phyloP scores from a whole-genome alignment of 306 rosid species.

The Purshia tridentata region DNA sequence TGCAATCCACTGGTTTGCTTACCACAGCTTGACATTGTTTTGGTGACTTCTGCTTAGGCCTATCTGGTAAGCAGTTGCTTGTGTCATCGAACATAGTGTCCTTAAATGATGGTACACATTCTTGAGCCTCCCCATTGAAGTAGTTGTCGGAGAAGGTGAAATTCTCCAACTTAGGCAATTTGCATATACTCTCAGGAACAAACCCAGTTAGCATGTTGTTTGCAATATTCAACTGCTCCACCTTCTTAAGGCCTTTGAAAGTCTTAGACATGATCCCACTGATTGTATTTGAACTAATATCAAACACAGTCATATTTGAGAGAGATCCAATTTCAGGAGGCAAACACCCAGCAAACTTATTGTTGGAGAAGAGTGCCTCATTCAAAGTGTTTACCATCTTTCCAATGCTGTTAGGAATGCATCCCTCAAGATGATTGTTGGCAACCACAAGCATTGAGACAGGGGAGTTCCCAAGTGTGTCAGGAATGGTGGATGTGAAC shows the following conservation, averaged over 20 bases:
- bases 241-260: conserved; percentile 23
- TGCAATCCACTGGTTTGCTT: conserved; percentile 62
- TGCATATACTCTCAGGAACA: conserved; percentile 47
- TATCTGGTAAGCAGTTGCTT: conserved; percentile 54
- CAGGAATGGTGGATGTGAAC: conserved; percentile 57
- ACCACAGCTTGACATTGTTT: conserved; percentile 43
- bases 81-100: conserved; percentile 35
- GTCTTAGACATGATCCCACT: conserved; percentile 54
- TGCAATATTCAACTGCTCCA: conserved; percentile 42
- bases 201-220: conserved; percentile 60
- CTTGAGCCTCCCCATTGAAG: conserved; percentile 56
- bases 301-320: conserved; percentile 31
- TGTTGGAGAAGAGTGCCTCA: conserved; percentile 46
- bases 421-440: conserved; percentile 53
- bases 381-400: conserved; percentile 48
- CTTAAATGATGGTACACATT: conserved; percentile 43
- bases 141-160: conserved; percentile 61
- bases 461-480: conserved; percentile 46
- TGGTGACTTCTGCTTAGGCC: conserved; percentile 50
- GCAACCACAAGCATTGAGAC: conserved; percentile 60
- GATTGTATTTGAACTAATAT: conserved; percentile 45
- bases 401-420: conserved; percentile 63
- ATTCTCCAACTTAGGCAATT: conserved; percentile 44
- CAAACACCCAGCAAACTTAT: conserved; percentile 59
- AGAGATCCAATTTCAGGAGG: conserved; percentile 54